Evolutionary conservation across 108 stramenopile species (phyloP).

Genomic region (Skeletonema menzelii): DNA sequence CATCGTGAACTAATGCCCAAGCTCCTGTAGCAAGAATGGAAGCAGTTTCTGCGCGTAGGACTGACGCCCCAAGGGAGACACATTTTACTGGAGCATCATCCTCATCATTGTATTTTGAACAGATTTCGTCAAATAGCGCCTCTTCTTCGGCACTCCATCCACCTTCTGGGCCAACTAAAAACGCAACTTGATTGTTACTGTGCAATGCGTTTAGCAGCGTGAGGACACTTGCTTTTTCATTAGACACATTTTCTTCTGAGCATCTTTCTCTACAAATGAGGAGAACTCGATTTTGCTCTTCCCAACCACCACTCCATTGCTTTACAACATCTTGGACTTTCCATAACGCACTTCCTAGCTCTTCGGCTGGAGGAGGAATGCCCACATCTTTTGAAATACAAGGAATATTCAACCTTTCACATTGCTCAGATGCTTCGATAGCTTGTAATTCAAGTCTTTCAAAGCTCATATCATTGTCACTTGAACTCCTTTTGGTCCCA

Average conservation of each 20-base stretch:
- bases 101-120: conserved; percentile 2
- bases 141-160: conserved; percentile 83
- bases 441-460: conserved; percentile 59
- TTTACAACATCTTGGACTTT: conserved; percentile 23
- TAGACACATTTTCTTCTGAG: conserved; percentile 5
- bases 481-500: conserved; percentile 1
- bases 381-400: conserved; percentile 10
- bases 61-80: conserved; percentile 66
- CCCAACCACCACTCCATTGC: conserved; percentile 12
- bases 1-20: conserved; percentile 34
- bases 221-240: conserved; percentile 8
- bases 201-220: conserved; percentile 56
- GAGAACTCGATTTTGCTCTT: conserved; percentile 11
- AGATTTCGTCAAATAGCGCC: conserved; percentile 40
- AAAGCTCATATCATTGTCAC: neutral
- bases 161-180: conserved; percentile 84
- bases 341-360: neutral
- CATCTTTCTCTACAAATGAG: conserved; percentile 73
- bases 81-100: conserved; percentile 36
- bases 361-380: neutral
- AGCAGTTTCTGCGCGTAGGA: conserved; percentile 83
- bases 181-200: conserved; percentile 36
- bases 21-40: conserved; percentile 65
- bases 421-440: conserved; percentile 84
- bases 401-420: conserved; percentile 77